Base-by-base conservation (phyloP, 2,329 filamentous ascomycete species). In the Samsoniella hepiali region DNA sequence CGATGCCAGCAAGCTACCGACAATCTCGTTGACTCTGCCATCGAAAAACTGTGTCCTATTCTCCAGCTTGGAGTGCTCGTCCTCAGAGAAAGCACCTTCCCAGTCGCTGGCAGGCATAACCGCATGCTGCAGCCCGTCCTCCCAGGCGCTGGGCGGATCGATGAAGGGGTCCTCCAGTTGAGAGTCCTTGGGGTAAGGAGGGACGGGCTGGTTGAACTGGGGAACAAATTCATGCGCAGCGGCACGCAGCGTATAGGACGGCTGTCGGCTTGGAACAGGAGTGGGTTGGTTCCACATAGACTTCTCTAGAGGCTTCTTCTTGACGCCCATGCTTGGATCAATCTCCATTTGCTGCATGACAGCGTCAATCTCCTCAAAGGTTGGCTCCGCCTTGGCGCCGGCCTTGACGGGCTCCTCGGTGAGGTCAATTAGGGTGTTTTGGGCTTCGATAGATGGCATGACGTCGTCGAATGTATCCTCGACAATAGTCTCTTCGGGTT, bases 21-120 rank as follows among this genome's bases (percentile, higher is more conserved):
- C 90, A 67, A 98, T 78, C 58, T 92, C 87, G 72, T 97, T 93
- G 66, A 99, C 91, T 71, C 91, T 93, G 54, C 87, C 89, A 71
- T 98, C 93, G 71, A 98, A 97, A 82, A 97, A 98, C 54, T 87
- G 85, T 67, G 91, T 91, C 55, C 93, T 87, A 60, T 88, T 87
- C 67, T 91, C 87, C 63, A 98, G 81, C 75, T 96, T 97, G 58
- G 87, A 85, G 64, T 96, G 91, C 70, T 96, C 91, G 40, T 89
- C 88, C 22, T 91, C 91, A 10, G 90, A 89, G 66, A 97, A 88
- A 54, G 89, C 87, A 72, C 90, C 90, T 71, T 96, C 93, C 95
- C 95, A 99, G 74, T 98, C 94, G 72, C 93, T 97, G 65, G 88
- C 84, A 31, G 89, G 87, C 17, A 88, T 79, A 65, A 85, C 87